A percentile compares a stretch with the other conserved stretches of the same genome.
These are phyloP conservation scores for Vigna mungo DNA, from an alignment of 306 rosid genomes.

Conservation along the genomic window DNA sequence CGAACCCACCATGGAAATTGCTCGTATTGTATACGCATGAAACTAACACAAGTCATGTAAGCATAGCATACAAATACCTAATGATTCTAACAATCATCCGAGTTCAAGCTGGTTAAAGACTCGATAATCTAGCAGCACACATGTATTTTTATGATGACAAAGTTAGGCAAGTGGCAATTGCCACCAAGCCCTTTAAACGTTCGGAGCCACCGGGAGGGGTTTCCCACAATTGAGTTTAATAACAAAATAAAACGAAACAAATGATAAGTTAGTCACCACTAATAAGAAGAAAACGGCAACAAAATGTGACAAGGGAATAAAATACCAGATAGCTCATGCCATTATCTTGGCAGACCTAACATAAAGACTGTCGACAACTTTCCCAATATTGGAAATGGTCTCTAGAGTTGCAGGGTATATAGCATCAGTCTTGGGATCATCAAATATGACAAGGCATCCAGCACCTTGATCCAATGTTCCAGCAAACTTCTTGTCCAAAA, in stretches of 20 bases:
- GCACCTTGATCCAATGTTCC: conserved; percentile 99
- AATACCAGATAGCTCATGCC: conserved; percentile 59
- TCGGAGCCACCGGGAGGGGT: conserved; percentile 9
- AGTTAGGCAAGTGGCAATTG: not conserved
- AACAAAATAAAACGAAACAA: conserved; percentile 28
- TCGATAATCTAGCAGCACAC: not conserved
- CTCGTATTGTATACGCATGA: not conserved
- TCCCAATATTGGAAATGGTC: conserved; percentile 84
- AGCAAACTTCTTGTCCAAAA: conserved; percentile 66
- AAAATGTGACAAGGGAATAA: conserved; percentile 19
- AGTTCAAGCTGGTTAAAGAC: not conserved
- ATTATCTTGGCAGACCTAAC: conserved; percentile 95
- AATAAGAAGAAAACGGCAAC: conserved; percentile 36
- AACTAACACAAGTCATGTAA: not conserved
- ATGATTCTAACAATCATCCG: not conserved
- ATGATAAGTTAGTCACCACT: conserved; percentile 39
- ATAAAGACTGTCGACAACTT: conserved; percentile 93
- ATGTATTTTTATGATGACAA: conserved; percentile 1
- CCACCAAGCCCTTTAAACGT: conserved; percentile 15
- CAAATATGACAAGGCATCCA: conserved; percentile 65
- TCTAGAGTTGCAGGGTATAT: conserved; percentile 76
- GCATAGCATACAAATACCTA: not conserved
- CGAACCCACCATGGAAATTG: too few species aligned
- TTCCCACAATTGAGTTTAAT: conserved; percentile 35
- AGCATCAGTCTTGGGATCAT: conserved; percentile 63